These are phyloP conservation scores for Cinchona pubescens DNA, from an alignment of 257 asterid genomes.

Conservation along the genomic window DNA sequence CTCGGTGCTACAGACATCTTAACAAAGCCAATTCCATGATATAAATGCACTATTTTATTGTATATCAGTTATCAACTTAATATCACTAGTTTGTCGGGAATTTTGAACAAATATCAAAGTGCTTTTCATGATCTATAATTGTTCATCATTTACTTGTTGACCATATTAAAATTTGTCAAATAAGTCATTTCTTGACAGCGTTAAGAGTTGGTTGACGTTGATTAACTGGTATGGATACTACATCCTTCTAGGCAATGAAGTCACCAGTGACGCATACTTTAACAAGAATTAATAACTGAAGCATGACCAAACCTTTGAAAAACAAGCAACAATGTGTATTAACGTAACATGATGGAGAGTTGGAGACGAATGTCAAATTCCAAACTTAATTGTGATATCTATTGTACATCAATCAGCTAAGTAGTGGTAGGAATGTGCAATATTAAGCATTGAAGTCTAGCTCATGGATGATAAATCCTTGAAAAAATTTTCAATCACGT, in stretches of 20 bases:
- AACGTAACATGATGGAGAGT: neutral
- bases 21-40: neutral
- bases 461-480: too few relatives aligned
- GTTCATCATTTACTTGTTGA: neutral
- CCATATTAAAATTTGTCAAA: neutral
- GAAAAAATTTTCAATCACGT: too few relatives aligned
- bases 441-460: neutral
- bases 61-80: too few relatives aligned
- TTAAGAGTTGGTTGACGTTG: neutral
- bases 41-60: neutral
- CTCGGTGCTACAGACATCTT: neutral
- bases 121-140: too few relatives aligned
- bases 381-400: neutral
- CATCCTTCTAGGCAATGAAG: slow-evolving; percentile 17
- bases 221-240: neutral
- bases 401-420: neutral
- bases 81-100: neutral
- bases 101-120: too few relatives aligned
- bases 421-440: neutral
- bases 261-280: slow-evolving; percentile 25
- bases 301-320: neutral
- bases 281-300: neutral
- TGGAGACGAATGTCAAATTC: neutral
- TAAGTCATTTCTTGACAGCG: neutral
- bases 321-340: neutral